phyloP scores from a whole-genome alignment of 441 rosid genomes.

The Capsella rubella region DNA sequence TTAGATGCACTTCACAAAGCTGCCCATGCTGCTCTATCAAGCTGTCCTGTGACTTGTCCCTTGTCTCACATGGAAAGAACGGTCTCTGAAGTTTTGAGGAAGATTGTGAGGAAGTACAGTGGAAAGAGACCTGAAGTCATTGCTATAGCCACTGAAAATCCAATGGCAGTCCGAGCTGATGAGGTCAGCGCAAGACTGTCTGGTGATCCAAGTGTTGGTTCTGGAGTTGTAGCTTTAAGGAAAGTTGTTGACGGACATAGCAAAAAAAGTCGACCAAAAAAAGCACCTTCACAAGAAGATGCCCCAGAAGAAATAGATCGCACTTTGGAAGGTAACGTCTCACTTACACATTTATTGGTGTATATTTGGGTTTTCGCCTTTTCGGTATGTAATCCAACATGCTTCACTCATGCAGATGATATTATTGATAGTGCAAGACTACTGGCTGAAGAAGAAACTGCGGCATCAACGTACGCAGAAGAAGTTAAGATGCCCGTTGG shows the following conservation, averaged over 20 bases:
- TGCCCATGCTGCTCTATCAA: conserved; percentile 90
- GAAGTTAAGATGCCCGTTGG: conserved; percentile 29
- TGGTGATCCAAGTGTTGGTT: conserved; percentile 65
- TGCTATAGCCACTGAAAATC: conserved; percentile 80
- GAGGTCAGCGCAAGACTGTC: conserved; percentile 70
- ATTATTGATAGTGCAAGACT: conserved; percentile 48
- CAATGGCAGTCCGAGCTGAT: conserved; percentile 74
- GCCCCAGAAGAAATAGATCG: conserved; percentile 43
- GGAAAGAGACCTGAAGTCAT: conserved; percentile 97
- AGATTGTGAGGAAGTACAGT: conserved; percentile 93
- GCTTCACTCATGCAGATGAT: conserved; percentile 50
- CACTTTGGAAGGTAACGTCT: conserved; percentile 39
- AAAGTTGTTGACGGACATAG: conserved; percentile 55
- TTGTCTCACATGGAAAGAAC: conserved; percentile 91
- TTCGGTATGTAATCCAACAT: conserved; percentile 14
- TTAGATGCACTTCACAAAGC: conserved; percentile 91
- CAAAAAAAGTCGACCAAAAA: conserved; percentile 49
- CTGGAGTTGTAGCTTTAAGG: conserved; percentile 62
- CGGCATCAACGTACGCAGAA: conserved; percentile 48
- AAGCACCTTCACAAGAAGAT: conserved; percentile 43
- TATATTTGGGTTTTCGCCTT: not conserved
- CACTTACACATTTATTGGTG: conserved; percentile 17
- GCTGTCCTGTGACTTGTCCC: conserved; percentile 90
- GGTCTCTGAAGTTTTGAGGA: conserved; percentile 82
- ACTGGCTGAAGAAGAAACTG: conserved; percentile 53